Evolutionary conservation across 306 rosid species (phyloP), one percentile per base, ranked within the genome.

Genomic region (Vachellia pachyceras): DNA sequence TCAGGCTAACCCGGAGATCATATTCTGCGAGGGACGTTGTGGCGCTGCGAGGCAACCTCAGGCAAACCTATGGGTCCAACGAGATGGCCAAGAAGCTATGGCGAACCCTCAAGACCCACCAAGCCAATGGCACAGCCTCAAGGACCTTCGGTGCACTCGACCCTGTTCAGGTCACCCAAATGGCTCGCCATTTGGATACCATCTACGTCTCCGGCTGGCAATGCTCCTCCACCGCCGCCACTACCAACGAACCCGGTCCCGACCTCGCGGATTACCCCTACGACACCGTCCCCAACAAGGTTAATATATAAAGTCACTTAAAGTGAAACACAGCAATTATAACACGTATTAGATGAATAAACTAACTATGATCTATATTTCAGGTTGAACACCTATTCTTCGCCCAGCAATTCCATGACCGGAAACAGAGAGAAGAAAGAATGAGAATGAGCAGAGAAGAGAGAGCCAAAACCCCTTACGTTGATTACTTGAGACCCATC

Each of bases 181-280:
- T 95, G 99, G 99, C 97, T 23, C 88, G 86, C 85, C 95, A 95
- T 61, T 83, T 95, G 84, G 99, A 95, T 86, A 78, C 97, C 35
- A 87, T 95, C 33, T 95, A 95, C 35, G 99, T 95, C 89, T 95
- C 99, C 1, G 98, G 99, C 3, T 95, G 99, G 99, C 99, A 95
- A 18, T 95, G 99, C 65, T 93, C 98, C 13, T 86, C 98, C 52
- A 93, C 99, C 12, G 98, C 94, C 83, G 91, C 99, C 76, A 78
- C 91, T 83, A 84, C 93, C 87, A 95, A 95, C 79, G 99, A 95
- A 35, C 99, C 97, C 0, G 99, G 99, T 17, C 99, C 99, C 0
- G 99, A 95, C 83, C 97, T 95, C 2, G 99, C 99, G 15, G 99
- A 95, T 40, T 95, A 93, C 82, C 98, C 99, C 49, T 95, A 95